Percentiles rank a stretch among this genome's conserved stretches.
Evolutionary conservation across 257 asterid genomes (phyloP).

Genomic region (Vinca minor): DNA sequence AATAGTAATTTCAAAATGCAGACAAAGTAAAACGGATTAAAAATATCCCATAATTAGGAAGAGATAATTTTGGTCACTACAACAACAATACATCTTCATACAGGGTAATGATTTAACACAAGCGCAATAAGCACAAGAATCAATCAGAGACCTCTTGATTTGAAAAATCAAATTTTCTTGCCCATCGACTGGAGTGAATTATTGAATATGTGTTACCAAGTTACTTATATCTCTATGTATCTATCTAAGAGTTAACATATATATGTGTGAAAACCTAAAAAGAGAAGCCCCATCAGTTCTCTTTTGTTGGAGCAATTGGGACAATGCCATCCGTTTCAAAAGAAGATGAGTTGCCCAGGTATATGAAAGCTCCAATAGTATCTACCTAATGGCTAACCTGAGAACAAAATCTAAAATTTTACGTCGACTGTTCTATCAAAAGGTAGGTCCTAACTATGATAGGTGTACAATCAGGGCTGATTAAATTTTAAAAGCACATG

Average conservation of each 20-base stretch:
- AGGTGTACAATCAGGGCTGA: background rate
- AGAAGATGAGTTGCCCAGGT: too few species aligned
- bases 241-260: too few species aligned
- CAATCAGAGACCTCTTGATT: background rate
- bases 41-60: background rate
- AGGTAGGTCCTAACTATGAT: background rate
- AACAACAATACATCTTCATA: background rate
- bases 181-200: background rate
- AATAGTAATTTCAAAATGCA: constrained; percentile 10
- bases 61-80: background rate
- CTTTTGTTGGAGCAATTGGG: too few species aligned
- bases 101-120: background rate
- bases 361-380: background rate
- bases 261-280: too few species aligned
- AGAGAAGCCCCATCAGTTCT: too few species aligned
- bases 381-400: background rate
- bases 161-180: background rate
- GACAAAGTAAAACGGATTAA: background rate
- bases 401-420: background rate
- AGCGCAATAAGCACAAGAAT: background rate
- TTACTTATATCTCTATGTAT: too few species aligned
- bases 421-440: background rate
- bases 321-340: too few species aligned
- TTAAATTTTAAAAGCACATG: background rate
- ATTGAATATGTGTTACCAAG: too few species aligned